phyloP scores from a whole-genome alignment of 257 asterid genomes.

The Fraxinus quadrangulata region DNA sequence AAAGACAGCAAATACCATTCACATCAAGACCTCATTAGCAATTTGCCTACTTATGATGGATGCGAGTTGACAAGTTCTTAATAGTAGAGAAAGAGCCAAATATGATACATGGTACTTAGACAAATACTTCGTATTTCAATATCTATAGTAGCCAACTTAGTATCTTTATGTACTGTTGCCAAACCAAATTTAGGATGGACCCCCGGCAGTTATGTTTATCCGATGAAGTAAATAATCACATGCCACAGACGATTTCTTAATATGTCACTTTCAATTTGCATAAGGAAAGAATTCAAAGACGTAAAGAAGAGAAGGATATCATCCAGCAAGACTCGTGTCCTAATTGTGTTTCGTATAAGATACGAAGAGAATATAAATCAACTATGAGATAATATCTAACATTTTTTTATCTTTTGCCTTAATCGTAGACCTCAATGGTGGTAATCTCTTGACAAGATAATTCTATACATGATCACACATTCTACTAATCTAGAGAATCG shows the following conservation, averaged over 20 bases:
- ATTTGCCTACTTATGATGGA: background rate
- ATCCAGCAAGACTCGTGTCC: background rate
- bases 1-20: slow-evolving; percentile 5
- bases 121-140: background rate
- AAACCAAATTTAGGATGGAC: background rate
- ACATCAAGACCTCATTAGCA: background rate
- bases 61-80: background rate
- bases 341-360: background rate
- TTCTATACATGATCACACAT: background rate
- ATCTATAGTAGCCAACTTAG: background rate
- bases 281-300: background rate
- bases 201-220: background rate
- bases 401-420: background rate
- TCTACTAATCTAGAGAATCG: too few relatives aligned
- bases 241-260: background rate
- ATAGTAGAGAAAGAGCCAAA: background rate
- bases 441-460: background rate
- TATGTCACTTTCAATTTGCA: background rate
- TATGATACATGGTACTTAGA: background rate
- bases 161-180: background rate
- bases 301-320: background rate
- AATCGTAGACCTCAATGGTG: background rate
- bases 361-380: background rate
- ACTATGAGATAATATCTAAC: background rate
- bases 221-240: background rate